Conservation (phyloP, 1,139 yeast species). For the Protomyces macrosporus region DNA sequence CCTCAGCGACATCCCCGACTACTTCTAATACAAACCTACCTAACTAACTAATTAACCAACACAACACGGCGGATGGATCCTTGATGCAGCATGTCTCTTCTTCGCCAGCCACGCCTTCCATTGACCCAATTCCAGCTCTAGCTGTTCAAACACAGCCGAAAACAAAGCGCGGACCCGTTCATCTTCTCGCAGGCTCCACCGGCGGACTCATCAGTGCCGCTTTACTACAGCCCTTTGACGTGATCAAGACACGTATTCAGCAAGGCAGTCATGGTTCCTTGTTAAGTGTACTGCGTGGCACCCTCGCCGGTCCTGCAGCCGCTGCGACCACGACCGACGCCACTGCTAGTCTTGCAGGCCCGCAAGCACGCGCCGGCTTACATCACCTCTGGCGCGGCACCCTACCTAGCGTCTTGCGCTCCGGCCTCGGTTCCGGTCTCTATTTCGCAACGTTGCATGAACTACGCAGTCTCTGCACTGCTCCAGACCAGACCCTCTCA, state of each 20-base stretch:
- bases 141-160: neutral
- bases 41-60: neutral
- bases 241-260: slow-evolving; percentile 83
- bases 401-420: slow-evolving; percentile 79
- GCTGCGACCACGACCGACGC: slow-evolving; percentile 48
- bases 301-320: slow-evolving; percentile 52
- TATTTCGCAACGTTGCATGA: slow-evolving; percentile 67
- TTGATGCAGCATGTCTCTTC: neutral
- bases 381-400: slow-evolving; percentile 63
- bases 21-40: too few species aligned
- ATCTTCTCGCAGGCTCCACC: slow-evolving; percentile 72
- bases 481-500: slow-evolving; percentile 40
- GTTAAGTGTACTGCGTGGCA: slow-evolving; percentile 84
- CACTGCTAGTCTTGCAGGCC: slow-evolving; percentile 55
- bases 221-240: slow-evolving; percentile 80
- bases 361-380: slow-evolving; percentile 35
- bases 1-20: neutral
- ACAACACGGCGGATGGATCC: neutral
- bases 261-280: slow-evolving; percentile 68
- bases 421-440: slow-evolving; percentile 85
- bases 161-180: slow-evolving; percentile 36
- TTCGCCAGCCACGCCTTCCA: neutral
- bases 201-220: slow-evolving; percentile 86
- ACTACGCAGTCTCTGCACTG: slow-evolving; percentile 18
- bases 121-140: neutral